Percentiles rank a stretch among this genome's conserved stretches.
These are phyloP conservation scores for Chytriomyces sp. DNA, from an alignment of 192 early-diverging fungal genomes.

Conservation along the genomic window DNA sequence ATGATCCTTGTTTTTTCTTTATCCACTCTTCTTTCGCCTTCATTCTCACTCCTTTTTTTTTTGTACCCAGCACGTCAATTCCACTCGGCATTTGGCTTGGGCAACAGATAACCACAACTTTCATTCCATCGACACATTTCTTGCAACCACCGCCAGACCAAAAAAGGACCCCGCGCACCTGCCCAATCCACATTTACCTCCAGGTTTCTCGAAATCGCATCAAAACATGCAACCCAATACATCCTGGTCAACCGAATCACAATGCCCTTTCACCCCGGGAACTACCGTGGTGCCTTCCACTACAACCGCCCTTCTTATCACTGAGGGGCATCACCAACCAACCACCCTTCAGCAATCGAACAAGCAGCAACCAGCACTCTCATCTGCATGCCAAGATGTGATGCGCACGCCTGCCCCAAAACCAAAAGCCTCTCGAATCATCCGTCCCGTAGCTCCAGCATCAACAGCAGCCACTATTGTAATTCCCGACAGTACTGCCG, in stretches of 20 bases:
- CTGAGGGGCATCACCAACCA: background rate
- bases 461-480: background rate
- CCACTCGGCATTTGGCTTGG: background rate
- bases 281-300: no score
- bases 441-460: background rate
- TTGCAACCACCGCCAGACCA: background rate
- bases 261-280: no score
- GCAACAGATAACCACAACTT: conserved; percentile 15
- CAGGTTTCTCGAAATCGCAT: no score
- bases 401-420: conserved; percentile 15
- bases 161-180: background rate
- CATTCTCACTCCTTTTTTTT: background rate
- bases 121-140: conserved; percentile 7
- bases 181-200: no score
- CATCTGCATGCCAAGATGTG: background rate
- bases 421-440: background rate
- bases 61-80: conserved; percentile 3
- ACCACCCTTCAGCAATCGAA: background rate
- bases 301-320: background rate
- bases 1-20: background rate
- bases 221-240: no score
- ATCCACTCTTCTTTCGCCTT: background rate
- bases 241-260: no score
- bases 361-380: background rate
- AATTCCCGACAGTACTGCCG: no score